Percentiles rank a stretch among this genome's conserved stretches.
These are phyloP conservation scores for Tricholomella constricta DNA, from an alignment of 768 basidiomycete genomes.

Conservation along the genomic window DNA sequence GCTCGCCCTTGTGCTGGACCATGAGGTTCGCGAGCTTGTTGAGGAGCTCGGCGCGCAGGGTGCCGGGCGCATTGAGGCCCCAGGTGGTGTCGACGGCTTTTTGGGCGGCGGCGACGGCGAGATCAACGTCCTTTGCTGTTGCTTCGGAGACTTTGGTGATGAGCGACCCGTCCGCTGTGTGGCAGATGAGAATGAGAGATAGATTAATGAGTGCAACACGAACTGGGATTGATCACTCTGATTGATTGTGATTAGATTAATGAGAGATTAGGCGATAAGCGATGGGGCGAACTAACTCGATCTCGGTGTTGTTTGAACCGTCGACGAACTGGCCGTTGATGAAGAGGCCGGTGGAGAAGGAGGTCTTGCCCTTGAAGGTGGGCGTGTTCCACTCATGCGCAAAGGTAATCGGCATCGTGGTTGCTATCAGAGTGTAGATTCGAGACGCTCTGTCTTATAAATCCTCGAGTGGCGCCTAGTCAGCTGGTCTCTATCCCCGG, in stretches of 20 bases:
- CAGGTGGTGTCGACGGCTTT: conserved; percentile 36
- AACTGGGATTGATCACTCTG: conserved; percentile 60
- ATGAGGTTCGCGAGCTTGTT: conserved; percentile 54
- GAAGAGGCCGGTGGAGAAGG: conserved; percentile 69
- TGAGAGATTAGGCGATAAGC: conserved; percentile 2
- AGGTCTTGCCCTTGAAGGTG: conserved; percentile 58
- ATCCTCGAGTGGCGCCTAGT: too few relatives aligned
- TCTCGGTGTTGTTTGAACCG: conserved; percentile 51
- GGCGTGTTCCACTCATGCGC: conserved; percentile 53
- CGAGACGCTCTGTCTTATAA: too few relatives aligned
- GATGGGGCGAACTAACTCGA: conserved; percentile 52
- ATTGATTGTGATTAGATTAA: conserved; percentile 5
- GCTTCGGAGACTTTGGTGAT: conserved; percentile 61
- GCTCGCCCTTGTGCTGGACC: conserved; percentile 44
- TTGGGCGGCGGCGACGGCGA: conserved; percentile 69
- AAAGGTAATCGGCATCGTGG: conserved; percentile 35
- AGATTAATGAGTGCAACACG: conserved; percentile 6
- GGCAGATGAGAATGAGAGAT: conserved; percentile 10
- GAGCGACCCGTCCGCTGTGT: conserved; percentile 60
- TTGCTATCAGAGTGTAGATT: too few relatives aligned
- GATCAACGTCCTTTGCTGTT: conserved; percentile 70
- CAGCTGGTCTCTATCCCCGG: too few relatives aligned
- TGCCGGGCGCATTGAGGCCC: conserved; percentile 50
- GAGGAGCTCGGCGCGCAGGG: conserved; percentile 41
- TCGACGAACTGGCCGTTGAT: conserved; percentile 71